Base-by-base conservation (phyloP, 768 basidiomycete species). In the Chalciporus sphaerocephalus region DNA sequence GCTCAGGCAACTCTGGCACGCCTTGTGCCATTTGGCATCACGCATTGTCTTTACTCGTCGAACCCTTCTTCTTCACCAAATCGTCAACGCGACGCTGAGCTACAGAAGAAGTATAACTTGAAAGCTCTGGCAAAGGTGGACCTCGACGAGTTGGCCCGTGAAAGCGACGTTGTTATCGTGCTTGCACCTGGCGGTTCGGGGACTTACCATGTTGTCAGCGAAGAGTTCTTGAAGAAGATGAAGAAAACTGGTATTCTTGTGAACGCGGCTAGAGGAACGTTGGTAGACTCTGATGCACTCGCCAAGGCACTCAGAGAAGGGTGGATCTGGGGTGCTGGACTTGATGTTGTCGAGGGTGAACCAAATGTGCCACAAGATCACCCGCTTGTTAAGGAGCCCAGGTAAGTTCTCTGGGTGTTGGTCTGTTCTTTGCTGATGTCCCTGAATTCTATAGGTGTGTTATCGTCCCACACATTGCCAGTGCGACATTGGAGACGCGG, bases 271-370 rank as follows among this genome's bases (percentile, higher is more conserved):
- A 73, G 95, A 21, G 95, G 95, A 24, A 81, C 89, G 1, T 67
- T 97, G 12, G 89, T 99, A 6, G 92, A 99, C 62, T 90, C 89
- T 1, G 81, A 87, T 38, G 95, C 94, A 11, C 74, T 99, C 8
- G 87, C 85, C 2, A 79, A 74, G 49, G 95, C 94, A 2, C 67
- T 98, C 34, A 62, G 71, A 37, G 80, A 86, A 49, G 77, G 76
- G 3, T 83, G 85, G 80, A 87, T 99, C 18, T 94, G 86, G 76
- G 93, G 83, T 18, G 96, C 96, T 0, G 95, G 92, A 0, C 57
- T 99, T 10, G 95, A 99, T 63, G 95, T 98, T 27, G 82, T 97
- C 6, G 90, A 92, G 53, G 92, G 92, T 16, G 94, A 98, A 62
- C 94, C 94, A 0, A 65, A 83, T 36, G 73, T 99, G 21, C 55